These are phyloP conservation scores for Scleroderma citrinum DNA, from an alignment of 768 basidiomycete species.

Conservation along the genomic window DNA sequence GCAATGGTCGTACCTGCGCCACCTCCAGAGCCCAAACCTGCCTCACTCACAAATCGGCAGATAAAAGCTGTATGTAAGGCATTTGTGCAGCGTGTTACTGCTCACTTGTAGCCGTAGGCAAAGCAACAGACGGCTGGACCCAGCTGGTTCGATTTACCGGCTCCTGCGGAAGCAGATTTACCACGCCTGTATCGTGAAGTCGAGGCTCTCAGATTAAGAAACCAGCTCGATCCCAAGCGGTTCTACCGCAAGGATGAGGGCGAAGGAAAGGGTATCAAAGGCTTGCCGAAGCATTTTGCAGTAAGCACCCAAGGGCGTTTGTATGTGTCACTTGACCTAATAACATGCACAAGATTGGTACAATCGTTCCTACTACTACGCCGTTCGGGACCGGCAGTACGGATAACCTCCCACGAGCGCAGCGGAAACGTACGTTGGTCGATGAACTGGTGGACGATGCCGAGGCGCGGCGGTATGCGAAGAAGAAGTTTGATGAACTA, in stretches of 20 bases:
- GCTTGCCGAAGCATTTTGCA: conserved; percentile 86
- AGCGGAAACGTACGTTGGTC: conserved; percentile 76
- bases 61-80: conserved; percentile 55
- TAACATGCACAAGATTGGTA: conserved; percentile 57
- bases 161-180: conserved; percentile 72
- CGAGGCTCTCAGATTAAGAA: conserved; percentile 78
- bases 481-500: conserved; percentile 82
- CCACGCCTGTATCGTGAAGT: conserved; percentile 80
- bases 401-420: conserved; percentile 65
- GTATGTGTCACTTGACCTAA: conserved; percentile 1
- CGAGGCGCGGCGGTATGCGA: conserved; percentile 82
- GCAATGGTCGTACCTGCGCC: conserved; percentile 47
- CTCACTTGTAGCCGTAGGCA: conserved; percentile 36
- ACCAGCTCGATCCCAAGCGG: conserved; percentile 87
- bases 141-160: conserved; percentile 85
- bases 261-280: conserved; percentile 79
- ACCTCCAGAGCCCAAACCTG: conserved; percentile 58
- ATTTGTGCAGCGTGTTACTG: background rate
- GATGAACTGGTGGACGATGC: conserved; percentile 89
- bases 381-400: conserved; percentile 66
- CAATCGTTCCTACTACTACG: conserved; percentile 59
- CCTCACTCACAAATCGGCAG: conserved; percentile 69
- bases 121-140: conserved; percentile 70
- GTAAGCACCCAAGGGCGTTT: conserved; percentile 37
- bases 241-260: conserved; percentile 87